phyloP scores from a whole-genome alignment of 352 stramenopile genomes.

The Sclerospora graminicola region DNA sequence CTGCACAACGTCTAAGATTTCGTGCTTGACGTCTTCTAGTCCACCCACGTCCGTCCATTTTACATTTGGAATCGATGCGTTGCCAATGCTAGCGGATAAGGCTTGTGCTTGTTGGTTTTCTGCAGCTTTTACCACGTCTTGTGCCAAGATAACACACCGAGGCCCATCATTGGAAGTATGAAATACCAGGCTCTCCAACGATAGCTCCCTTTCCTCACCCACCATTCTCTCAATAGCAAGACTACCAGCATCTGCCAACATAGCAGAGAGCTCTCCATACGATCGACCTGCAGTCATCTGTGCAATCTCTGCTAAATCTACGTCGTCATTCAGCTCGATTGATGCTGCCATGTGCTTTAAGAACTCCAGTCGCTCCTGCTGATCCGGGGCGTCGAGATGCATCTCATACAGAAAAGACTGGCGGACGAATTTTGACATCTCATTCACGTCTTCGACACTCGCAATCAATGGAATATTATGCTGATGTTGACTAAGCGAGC shows the following conservation, averaged over 20 bases:
- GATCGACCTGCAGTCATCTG: slow-evolving; percentile 65
- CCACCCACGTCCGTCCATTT: slow-evolving; percentile 98
- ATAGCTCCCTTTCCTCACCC: slow-evolving; percentile 12
- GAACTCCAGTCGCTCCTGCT: slow-evolving; percentile 39
- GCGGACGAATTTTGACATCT: slow-evolving; percentile 73
- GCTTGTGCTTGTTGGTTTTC: slow-evolving; percentile 57
- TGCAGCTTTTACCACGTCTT: slow-evolving; percentile 45
- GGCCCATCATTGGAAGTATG: slow-evolving; percentile 7
- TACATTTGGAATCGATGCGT: slow-evolving; percentile 88
- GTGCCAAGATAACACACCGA: slow-evolving; percentile 23
- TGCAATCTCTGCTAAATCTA: slow-evolving; percentile 46
- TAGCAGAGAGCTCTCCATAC: slow-evolving; percentile 56
- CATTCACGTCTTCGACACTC: slow-evolving; percentile 63
- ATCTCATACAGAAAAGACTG: slow-evolving; percentile 78
- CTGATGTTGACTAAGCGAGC: slow-evolving; percentile 33
- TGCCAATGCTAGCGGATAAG: slow-evolving; percentile 52
- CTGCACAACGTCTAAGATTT: slow-evolving; percentile 88
- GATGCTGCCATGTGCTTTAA: slow-evolving; percentile 33
- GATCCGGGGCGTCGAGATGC: slow-evolving; percentile 48
- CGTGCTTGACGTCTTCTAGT: slow-evolving; percentile 96
- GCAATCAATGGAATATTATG: slow-evolving; percentile 62
- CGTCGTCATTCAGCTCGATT: slow-evolving; percentile 28
- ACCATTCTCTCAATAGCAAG: slow-evolving; percentile 41
- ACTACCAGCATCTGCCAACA: slow-evolving; percentile 51
- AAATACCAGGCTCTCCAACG: slow-evolving; percentile 21